Evolutionary conservation across 768 basidiomycete genomes (phyloP), one percentile per base, ranked within the genome.

Genomic region (Trametes villosa): DNA sequence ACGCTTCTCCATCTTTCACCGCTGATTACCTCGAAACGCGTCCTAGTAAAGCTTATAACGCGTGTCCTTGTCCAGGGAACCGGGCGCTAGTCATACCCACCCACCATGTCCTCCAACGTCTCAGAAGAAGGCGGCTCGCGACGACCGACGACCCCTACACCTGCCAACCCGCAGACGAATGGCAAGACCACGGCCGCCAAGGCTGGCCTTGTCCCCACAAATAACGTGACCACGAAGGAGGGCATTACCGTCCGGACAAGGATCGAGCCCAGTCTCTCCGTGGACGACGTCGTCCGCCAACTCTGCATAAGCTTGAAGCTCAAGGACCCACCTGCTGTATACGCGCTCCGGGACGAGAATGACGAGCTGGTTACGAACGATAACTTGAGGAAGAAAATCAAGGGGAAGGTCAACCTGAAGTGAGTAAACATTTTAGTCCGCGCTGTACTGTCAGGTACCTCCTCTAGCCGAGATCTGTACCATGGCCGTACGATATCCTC

Each of bases 341-440:
- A 85, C 70, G 89, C 92, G 1, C 73, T 96, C 60, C 81, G 94
- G 66, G 92, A 95, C 70, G 90, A 92, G 66, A 84, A 81, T 17
- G 90, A 91, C 60, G 91, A 91, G 65, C 74, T 96, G 47, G 88
- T 97, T 18, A 95, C 92, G 27, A 89, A 91, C 67, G 92, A 94
- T 64, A 96, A 95, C 70, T 71, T 97, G 68, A 81, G 86, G 70
- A 86, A 83, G 76, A 91, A 89, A 77, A 91, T 95, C 65, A 89
- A 83, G 74, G 80, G 81, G 40, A 94, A 91, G 72, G 83, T 81
- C 48, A 86, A 89, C 68, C 78, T 95, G 56, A 93, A 87, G 92
- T 94, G 70, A 65, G 84, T 75, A 17, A 74, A 26, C 47, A 4
- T 31, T 31, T 18, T 13, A 47, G 15, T 26, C 42, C 22, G 20